Conservation (phyloP, 2,329 filamentous ascomycete genomes). For the Purpureocillium takamizusanense region DNA sequence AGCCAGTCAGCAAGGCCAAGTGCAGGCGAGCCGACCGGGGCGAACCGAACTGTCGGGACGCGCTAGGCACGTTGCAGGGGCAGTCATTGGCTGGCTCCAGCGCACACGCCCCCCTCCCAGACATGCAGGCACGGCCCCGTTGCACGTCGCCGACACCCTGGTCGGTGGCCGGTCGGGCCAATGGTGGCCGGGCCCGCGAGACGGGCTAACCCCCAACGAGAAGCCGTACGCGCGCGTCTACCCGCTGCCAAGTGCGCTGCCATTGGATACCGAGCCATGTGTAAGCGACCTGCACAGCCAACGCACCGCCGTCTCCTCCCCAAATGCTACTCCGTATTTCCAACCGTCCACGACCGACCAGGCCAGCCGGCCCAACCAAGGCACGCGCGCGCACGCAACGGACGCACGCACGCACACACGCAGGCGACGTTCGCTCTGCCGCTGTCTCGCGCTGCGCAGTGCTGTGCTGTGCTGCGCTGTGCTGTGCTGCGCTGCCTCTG, state of each 20-base stretch:
- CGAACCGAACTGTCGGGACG: slow-evolving; percentile 26
- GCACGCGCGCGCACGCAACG: no score
- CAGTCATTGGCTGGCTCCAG: slow-evolving; percentile 10
- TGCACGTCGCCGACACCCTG: slow-evolving; percentile 1
- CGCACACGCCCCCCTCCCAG: slow-evolving; percentile 9
- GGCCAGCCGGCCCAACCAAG: no score
- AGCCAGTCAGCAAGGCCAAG: slow-evolving; percentile 1
- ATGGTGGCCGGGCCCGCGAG: slow-evolving; percentile 16
- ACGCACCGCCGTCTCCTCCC: slow-evolving; percentile 5
- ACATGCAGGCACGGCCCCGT: background rate
- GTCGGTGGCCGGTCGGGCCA: slow-evolving; percentile 11
- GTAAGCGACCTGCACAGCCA: slow-evolving; percentile 21
- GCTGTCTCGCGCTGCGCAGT: no score
- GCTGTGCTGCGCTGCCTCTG: no score
- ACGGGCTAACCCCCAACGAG: slow-evolving; percentile 9
- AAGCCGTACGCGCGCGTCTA: slow-evolving; percentile 21
- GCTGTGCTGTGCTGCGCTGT: no score
- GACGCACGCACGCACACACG: no score
- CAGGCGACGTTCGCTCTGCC: no score
- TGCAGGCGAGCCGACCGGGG: slow-evolving; percentile 10
- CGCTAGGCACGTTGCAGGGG: slow-evolving; percentile 17
- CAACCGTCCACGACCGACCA: no score
- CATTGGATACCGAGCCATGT: slow-evolving; percentile 20
- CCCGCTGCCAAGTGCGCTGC: slow-evolving; percentile 8
- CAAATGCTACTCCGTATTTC: no score